phyloP scores from a whole-genome alignment of 208 protist species.

The Acanthamoeba sp. region DNA sequence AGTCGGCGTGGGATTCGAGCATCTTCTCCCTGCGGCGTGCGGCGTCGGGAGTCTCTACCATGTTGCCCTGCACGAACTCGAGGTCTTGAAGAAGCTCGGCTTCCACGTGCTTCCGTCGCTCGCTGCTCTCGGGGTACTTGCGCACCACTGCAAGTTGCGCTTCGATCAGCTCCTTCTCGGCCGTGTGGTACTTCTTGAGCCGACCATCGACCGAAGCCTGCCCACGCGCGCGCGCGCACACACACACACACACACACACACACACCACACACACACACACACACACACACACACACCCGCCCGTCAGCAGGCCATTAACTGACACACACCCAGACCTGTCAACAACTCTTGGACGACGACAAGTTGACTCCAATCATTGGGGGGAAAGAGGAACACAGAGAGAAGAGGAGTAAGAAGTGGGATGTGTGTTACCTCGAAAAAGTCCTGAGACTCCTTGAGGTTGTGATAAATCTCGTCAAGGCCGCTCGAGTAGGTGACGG shows the following conservation, averaged over 20 bases:
- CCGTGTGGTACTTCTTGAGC: slow-evolving; percentile 52
- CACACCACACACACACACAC: too few relatives aligned
- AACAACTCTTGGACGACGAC: too few relatives aligned
- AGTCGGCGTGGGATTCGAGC: slow-evolving; percentile 56
- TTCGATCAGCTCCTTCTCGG: slow-evolving; percentile 55
- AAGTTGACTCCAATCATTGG: too few relatives aligned
- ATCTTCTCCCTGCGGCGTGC: slow-evolving; percentile 40
- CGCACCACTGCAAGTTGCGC: slow-evolving; percentile 26
- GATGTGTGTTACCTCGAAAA: background rate
- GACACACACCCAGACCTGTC: too few relatives aligned
- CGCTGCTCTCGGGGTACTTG: slow-evolving; percentile 59
- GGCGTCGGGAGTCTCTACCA: slow-evolving; percentile 35
- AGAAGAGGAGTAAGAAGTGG: too few relatives aligned
- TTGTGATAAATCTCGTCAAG: slow-evolving; percentile 59
- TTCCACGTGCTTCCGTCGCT: slow-evolving; percentile 34
- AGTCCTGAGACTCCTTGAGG: slow-evolving; percentile 63
- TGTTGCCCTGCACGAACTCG: slow-evolving; percentile 66
- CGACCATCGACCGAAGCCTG: slow-evolving; percentile 41
- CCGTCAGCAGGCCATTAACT: too few relatives aligned
- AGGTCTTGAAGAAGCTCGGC: slow-evolving; percentile 49
- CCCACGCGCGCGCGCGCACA: too few relatives aligned
- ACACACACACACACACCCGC: too few relatives aligned
- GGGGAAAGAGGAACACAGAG: too few relatives aligned
- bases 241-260: too few relatives aligned
- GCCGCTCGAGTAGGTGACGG: slow-evolving; percentile 25